Conservation (phyloP, 495 filamentous ascomycete species). For the Clohesyomyces aquaticus region DNA sequence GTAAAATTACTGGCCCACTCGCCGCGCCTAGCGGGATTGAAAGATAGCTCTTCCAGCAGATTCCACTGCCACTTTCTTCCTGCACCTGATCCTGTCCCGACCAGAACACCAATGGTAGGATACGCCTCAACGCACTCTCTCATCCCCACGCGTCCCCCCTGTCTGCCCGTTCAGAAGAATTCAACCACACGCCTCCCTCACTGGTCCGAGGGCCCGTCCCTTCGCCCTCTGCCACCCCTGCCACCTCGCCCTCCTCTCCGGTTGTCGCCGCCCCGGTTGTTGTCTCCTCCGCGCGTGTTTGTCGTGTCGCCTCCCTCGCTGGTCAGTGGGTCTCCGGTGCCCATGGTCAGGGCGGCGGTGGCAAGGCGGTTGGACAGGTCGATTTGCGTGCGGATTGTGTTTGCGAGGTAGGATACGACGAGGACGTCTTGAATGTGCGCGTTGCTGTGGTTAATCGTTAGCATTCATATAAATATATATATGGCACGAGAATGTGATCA, state of each 20-base stretch:
- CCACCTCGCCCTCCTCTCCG: slow-evolving; percentile 13
- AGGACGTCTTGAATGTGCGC: slow-evolving; percentile 99
- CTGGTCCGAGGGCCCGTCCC: too few relatives aligned
- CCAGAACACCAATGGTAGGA: too few relatives aligned
- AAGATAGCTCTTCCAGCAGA: too few relatives aligned
- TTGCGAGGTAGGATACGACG: slow-evolving; percentile 93
- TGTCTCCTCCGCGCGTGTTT: too few relatives aligned
- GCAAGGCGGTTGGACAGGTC: slow-evolving; percentile 93
- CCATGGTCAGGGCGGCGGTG: slow-evolving; percentile 73
- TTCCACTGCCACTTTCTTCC: too few relatives aligned
- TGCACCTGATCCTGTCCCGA: too few relatives aligned
- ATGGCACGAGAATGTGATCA: slow-evolving; percentile 41
- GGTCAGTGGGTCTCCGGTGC: slow-evolving; percentile 40
- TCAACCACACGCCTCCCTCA: neutral
- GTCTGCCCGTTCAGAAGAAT: neutral
- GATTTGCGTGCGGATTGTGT: slow-evolving; percentile 98
- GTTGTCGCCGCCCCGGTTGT: slow-evolving; percentile 28
- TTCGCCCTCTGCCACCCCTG: slow-evolving; percentile 22
- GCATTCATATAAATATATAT: neutral
- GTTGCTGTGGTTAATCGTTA: slow-evolving; percentile 61
- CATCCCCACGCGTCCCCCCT: too few relatives aligned
- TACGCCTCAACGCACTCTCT: too few relatives aligned
- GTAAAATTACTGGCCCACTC: too few relatives aligned
- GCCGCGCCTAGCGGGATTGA: too few relatives aligned
- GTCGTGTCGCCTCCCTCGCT: slow-evolving; percentile 27